These are phyloP conservation scores for Clavariopsis aquatica DNA, from an alignment of 495 filamentous ascomycete genomes.

Conservation along the genomic window DNA sequence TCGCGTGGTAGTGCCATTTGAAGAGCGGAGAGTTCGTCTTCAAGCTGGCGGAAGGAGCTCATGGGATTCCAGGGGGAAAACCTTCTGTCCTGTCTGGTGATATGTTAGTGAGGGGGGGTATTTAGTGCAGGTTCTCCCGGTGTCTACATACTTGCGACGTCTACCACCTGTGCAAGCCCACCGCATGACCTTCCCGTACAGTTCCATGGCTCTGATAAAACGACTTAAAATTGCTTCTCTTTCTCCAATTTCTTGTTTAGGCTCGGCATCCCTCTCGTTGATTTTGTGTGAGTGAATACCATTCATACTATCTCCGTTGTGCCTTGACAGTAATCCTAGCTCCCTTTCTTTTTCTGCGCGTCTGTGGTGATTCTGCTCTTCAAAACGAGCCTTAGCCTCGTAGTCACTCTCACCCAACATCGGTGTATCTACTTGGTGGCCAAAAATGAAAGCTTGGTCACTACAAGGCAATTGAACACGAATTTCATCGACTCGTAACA, in stretches of 20 bases:
- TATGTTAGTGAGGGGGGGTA: slow-evolving; percentile 1
- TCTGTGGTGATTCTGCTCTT: slow-evolving; percentile 33
- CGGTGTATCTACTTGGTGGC: slow-evolving; percentile 58
- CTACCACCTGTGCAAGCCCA: slow-evolving; percentile 75
- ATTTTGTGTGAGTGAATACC: no score
- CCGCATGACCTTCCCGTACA: slow-evolving; percentile 76
- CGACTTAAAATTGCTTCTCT: slow-evolving; percentile 69
- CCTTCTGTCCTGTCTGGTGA: slow-evolving; percentile 42
- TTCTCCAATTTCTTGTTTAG: slow-evolving; percentile 27
- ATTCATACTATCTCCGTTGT: slow-evolving; percentile 42
- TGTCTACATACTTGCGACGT: slow-evolving; percentile 45
- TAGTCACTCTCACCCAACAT: slow-evolving; percentile 41
- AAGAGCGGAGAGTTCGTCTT: slow-evolving; percentile 63
- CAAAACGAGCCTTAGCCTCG: slow-evolving; percentile 27
- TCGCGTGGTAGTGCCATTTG: slow-evolving; percentile 66
- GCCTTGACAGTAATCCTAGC: no score
- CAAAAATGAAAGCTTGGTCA: slow-evolving; percentile 66
- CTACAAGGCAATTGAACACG: slow-evolving; percentile 68
- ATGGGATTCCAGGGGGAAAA: slow-evolving; percentile 41
- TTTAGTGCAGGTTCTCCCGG: not conserved
- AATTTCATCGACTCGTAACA: slow-evolving; percentile 67
- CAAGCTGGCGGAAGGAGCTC: slow-evolving; percentile 56
- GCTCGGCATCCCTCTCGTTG: not conserved
- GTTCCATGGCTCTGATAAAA: slow-evolving; percentile 73
- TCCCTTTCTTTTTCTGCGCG: slow-evolving; percentile 41